Percentiles rank a stretch among this genome's conserved stretches.
phyloP scores from a whole-genome alignment of 257 asterid genomes.

The Solanum pinnatisectum region DNA sequence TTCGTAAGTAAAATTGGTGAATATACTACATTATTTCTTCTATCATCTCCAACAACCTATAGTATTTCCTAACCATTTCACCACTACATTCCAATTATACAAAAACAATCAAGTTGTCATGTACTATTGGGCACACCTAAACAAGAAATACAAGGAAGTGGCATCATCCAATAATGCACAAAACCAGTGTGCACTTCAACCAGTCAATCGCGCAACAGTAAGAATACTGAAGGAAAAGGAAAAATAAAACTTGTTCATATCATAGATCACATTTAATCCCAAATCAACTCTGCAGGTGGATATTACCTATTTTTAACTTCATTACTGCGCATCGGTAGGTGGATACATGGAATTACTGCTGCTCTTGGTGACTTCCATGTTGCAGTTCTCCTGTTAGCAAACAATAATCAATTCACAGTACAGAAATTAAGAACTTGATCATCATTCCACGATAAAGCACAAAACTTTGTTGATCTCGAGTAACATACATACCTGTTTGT shows the following conservation, averaged over 20 bases:
- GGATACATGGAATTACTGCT: conserved; percentile 55
- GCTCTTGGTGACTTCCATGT: conserved; percentile 67
- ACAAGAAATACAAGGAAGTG: neutral
- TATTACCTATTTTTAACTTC: conserved; percentile 72
- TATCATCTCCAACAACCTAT: neutral
- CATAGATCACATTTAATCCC: neutral
- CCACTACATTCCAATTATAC: neutral
- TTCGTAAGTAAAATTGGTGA: neutral
- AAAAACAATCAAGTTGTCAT: neutral
- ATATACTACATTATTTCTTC: neutral
- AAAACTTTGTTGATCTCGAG: neutral
- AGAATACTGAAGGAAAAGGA: too few species aligned
- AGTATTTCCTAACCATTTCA: neutral
- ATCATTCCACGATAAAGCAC: neutral
- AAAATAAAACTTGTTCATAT: neutral
- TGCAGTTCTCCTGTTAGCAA: conserved; percentile 29
- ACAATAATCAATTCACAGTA: neutral
- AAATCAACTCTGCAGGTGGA: neutral
- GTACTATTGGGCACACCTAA: neutral
- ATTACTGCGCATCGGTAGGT: conserved; percentile 86
- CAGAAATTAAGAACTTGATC: too few species aligned
- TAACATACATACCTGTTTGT: neutral
- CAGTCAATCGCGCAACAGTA: neutral
- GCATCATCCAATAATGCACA: neutral
- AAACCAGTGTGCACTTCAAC: neutral